These are phyloP conservation scores for Rhododendron simsii DNA, from an alignment of 148 eudicot genomes.

Conservation along the genomic window DNA sequence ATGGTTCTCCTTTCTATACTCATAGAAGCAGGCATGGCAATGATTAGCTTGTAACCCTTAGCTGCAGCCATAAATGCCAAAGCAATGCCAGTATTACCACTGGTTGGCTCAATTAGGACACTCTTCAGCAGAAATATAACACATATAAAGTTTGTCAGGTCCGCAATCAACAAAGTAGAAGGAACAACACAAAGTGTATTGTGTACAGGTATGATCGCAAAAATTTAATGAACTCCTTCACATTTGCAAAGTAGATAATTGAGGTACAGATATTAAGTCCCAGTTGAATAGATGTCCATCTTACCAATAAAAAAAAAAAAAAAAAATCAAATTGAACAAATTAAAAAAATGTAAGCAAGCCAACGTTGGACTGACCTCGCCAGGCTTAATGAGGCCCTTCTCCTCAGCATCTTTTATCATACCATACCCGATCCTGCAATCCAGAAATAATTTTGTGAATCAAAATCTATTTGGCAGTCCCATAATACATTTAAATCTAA, in stretches of 20 bases:
- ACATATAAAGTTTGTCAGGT: slow-evolving; percentile 4
- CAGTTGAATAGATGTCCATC: neutral
- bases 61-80: slow-evolving; percentile 86
- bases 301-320: no score
- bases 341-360: neutral
- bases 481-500: neutral
- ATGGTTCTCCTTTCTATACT: slow-evolving; percentile 76
- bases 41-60: slow-evolving; percentile 82
- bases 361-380: slow-evolving; percentile 42
- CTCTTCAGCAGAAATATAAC: slow-evolving; percentile 34
- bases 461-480: neutral
- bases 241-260: neutral
- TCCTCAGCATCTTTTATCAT: slow-evolving; percentile 90
- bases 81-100: slow-evolving; percentile 92
- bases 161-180: neutral
- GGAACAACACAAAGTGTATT: neutral
- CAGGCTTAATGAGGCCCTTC: slow-evolving; percentile 71
- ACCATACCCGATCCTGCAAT: slow-evolving; percentile 58
- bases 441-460: neutral
- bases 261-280: neutral
- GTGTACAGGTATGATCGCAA: neutral
- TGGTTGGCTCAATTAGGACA: slow-evolving; percentile 69
- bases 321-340: neutral
- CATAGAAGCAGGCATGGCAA: slow-evolving; percentile 57
- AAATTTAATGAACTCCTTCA: neutral